These are phyloP conservation scores for Forsythia viridissima DNA, from an alignment of 257 asterid genomes.

Conservation along the genomic window DNA sequence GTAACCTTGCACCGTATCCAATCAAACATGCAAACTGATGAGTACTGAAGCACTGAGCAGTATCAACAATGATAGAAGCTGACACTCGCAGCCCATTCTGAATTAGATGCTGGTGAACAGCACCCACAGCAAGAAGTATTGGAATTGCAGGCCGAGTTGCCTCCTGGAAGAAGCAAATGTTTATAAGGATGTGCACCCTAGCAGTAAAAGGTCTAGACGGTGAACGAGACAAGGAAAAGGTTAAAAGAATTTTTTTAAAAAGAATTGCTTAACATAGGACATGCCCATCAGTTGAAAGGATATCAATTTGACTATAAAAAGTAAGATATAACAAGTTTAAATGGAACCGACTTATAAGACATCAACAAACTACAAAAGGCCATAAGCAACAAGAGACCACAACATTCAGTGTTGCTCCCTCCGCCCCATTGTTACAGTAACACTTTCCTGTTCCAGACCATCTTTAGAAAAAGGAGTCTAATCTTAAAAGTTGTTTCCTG, in stretches of 20 bases:
- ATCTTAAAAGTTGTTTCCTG: neutral
- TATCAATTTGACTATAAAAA: neutral
- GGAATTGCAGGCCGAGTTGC: slow-evolving; percentile 99
- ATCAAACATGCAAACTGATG: slow-evolving; percentile 99
- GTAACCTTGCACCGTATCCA: slow-evolving; percentile 99
- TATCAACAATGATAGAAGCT: slow-evolving; percentile 97
- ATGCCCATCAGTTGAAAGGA: neutral
- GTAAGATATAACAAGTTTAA: neutral
- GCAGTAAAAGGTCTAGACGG: neutral
- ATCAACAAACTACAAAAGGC: slow-evolving; percentile 10
- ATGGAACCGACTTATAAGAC: neutral
- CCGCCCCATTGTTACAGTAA: neutral
- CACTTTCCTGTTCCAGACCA: neutral
- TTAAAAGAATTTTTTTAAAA: neutral
- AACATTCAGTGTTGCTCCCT: neutral
- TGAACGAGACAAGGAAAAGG: neutral
- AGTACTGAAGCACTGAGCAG: slow-evolving; percentile 99
- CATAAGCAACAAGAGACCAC: neutral
- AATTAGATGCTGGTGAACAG: slow-evolving; percentile 98
- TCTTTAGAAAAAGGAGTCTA: neutral
- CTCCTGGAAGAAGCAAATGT: slow-evolving; percentile 51
- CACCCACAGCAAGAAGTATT: slow-evolving; percentile 96
- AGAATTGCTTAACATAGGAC: neutral
- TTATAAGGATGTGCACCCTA: slow-evolving; percentile 16
- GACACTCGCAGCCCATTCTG: slow-evolving; percentile 97